phyloP scores from a whole-genome alignment of 257 asterid genomes.

The Fraxinus excelsior region DNA sequence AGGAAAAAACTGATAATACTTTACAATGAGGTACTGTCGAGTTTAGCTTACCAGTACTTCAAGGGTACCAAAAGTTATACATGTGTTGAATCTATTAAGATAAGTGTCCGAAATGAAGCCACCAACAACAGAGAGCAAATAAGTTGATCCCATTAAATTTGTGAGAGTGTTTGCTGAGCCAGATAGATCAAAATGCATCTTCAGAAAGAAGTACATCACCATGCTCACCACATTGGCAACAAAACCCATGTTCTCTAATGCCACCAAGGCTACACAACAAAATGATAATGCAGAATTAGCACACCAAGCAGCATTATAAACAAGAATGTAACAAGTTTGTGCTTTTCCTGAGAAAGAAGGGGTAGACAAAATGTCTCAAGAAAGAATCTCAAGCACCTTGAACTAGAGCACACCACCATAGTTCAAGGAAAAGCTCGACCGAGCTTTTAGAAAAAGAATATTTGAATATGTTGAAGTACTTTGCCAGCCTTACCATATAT shows the following conservation, averaged over 20 bases:
- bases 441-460: neutral
- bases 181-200: constrained; percentile 62
- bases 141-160: constrained; percentile 66
- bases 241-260: constrained; percentile 64
- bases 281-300: neutral
- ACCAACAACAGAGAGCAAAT: constrained; percentile 59
- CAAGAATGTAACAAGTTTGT: neutral
- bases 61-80: constrained; percentile 44
- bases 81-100: constrained; percentile 52
- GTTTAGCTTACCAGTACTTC: constrained; percentile 45
- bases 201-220: constrained; percentile 61
- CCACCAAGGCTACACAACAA: constrained; percentile 42
- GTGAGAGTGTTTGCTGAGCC: constrained; percentile 65
- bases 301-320: neutral
- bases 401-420: neutral
- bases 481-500: constrained; percentile 21
- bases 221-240: constrained; percentile 65
- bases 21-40: neutral
- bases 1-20: neutral
- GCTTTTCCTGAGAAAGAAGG: too few relatives aligned
- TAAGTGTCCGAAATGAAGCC: constrained; percentile 66
- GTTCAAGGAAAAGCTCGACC: neutral
- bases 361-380: too few relatives aligned
- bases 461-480: neutral
- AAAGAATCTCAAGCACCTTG: too few relatives aligned